Evolutionary conservation across 192 early-diverging fungal species (phyloP).

Genomic region (Spinellus fusiger): DNA sequence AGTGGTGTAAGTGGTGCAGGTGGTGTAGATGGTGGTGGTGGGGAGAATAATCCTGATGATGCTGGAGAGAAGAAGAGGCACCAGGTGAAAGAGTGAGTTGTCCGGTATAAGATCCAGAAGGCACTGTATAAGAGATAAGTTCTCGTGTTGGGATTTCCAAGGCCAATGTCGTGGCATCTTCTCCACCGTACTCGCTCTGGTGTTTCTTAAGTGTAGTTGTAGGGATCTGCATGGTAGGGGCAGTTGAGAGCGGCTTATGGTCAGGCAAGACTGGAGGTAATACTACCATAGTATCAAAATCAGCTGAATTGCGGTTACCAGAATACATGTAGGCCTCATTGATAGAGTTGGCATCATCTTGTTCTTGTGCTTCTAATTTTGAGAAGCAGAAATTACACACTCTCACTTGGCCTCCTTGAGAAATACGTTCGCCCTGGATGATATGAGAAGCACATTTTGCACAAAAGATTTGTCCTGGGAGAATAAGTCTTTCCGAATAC

Average conservation of each 20-base stretch:
- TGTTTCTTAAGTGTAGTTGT: constrained; percentile 12
- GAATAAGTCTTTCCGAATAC: too few relatives aligned
- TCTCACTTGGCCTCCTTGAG: constrained; percentile 52
- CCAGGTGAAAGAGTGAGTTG: neutral
- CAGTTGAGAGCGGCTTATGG: constrained; percentile 11
- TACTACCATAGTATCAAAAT: neutral
- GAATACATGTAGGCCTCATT: constrained; percentile 17
- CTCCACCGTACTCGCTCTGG: constrained; percentile 15
- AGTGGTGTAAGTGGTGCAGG: too few relatives aligned
- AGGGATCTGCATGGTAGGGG: constrained; percentile 17
- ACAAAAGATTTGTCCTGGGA: constrained; percentile 66
- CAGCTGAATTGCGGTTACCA: constrained; percentile 5
- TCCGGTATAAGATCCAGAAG: neutral
- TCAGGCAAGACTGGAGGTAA: constrained; percentile 9
- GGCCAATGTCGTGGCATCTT: constrained; percentile 9
- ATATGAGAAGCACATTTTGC: constrained; percentile 63
- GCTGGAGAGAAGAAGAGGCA: neutral
- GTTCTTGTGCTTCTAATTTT: constrained; percentile 45
- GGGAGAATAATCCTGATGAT: neutral
- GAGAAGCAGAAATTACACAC: constrained; percentile 59
- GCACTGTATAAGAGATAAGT: too few relatives aligned
- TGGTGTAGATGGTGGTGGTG: neutral
- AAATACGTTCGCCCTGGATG: constrained; percentile 57
- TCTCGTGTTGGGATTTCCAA: constrained; percentile 6
- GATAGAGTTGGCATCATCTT: constrained; percentile 29